phyloP scores from a whole-genome alignment of 257 asterid genomes.

The Przewalskia tangutica region DNA sequence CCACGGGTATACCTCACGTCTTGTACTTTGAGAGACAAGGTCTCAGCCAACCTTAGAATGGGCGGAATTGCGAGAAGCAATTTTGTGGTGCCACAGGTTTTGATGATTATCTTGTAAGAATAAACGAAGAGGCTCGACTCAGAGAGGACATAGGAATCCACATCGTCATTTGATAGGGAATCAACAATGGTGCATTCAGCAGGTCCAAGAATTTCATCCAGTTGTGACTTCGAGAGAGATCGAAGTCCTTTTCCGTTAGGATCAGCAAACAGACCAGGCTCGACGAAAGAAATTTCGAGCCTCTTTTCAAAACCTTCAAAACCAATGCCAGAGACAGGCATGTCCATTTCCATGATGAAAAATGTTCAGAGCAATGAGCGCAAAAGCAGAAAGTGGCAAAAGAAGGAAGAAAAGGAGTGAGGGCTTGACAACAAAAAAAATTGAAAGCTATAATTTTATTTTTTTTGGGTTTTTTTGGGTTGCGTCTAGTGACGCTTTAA shows the following conservation, averaged over 20 bases:
- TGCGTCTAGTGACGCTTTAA: slow-evolving; percentile 48
- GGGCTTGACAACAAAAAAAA: neutral
- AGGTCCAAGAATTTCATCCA: slow-evolving; percentile 61
- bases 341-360: slow-evolving; percentile 35
- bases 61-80: slow-evolving; percentile 62
- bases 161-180: slow-evolving; percentile 44
- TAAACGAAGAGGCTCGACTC: slow-evolving; percentile 80
- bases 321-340: slow-evolving; percentile 60
- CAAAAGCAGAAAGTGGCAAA: slow-evolving; percentile 22
- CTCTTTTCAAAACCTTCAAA: slow-evolving; percentile 86
- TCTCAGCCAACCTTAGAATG: slow-evolving; percentile 49
- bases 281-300: slow-evolving; percentile 62
- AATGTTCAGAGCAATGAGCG: slow-evolving; percentile 2
- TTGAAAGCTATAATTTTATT: slow-evolving; percentile 10
- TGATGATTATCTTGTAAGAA: slow-evolving; percentile 64
- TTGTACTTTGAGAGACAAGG: slow-evolving; percentile 40
- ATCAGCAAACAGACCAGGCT: slow-evolving; percentile 64
- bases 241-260: slow-evolving; percentile 76
- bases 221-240: slow-evolving; percentile 47
- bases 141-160: slow-evolving; percentile 78
- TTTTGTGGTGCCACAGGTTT: slow-evolving; percentile 81
- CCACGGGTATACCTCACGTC: slow-evolving; percentile 65
- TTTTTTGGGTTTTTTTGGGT: neutral
- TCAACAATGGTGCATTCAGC: slow-evolving; percentile 88
- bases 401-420: slow-evolving; percentile 61